Conservation (phyloP, 306 rosid genomes). For the Mimosa pudica region DNA sequence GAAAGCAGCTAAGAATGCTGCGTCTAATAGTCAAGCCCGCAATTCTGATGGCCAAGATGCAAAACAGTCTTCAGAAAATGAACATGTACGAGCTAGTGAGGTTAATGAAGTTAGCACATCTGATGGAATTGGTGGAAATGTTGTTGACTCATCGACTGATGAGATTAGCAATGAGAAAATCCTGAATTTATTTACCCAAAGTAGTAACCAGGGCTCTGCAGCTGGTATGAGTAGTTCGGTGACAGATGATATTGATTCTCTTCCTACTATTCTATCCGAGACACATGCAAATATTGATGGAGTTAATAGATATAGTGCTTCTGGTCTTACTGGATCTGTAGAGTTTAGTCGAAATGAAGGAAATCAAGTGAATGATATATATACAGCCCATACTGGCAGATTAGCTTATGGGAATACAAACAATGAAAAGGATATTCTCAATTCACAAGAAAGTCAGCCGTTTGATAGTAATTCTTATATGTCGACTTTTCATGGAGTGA, state of each 20-base stretch:
- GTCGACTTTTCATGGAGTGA: conserved; percentile 45
- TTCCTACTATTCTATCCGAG: conserved; percentile 41
- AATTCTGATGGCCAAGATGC: conserved; percentile 54
- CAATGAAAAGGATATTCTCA: conserved; percentile 41
- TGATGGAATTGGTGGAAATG: conserved; percentile 46
- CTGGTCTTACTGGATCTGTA: conserved; percentile 36
- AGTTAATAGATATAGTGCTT: conserved; percentile 42
- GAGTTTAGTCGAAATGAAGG: conserved; percentile 44
- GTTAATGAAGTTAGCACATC: conserved; percentile 73
- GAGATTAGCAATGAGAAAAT: conserved; percentile 45
- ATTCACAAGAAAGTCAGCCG: conserved; percentile 47
- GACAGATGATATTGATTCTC: conserved; percentile 43
- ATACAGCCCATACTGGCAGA: conserved; percentile 42
- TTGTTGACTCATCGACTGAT: conserved; percentile 41
- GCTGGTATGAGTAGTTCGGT: conserved; percentile 36
- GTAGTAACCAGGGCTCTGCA: conserved; percentile 44
- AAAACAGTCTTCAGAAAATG: conserved; percentile 67
- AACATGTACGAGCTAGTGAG: conserved; percentile 53
- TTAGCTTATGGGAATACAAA: conserved; percentile 44
- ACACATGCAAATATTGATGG: conserved; percentile 48
- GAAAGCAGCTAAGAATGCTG: conserved; percentile 76
- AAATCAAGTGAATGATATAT: conserved; percentile 41
- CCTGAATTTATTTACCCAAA: conserved; percentile 39
- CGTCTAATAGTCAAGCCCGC: conserved; percentile 44
- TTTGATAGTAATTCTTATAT: conserved; percentile 47